A percentile compares a stretch with the other conserved stretches of the same genome.
These are phyloP conservation scores for Orbilia javanica DNA, from an alignment of 2,329 filamentous ascomycete species.

Conservation along the genomic window DNA sequence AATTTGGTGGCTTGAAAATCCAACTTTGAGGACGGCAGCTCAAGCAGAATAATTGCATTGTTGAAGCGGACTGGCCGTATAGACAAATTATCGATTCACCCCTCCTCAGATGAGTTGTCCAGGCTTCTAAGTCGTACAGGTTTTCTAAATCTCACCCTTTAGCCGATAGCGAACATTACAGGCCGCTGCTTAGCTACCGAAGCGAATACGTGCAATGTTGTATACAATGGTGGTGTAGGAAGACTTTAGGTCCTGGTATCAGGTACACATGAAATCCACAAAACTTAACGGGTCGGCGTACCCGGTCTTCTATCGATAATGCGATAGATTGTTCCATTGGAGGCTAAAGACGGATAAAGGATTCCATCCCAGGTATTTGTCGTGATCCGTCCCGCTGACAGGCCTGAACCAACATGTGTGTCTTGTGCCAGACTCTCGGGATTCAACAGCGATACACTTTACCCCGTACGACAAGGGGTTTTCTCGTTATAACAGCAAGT, in stretches of 20 bases:
- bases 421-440: slow-evolving; percentile 33
- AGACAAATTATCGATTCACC: neutral
- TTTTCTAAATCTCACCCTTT: neutral
- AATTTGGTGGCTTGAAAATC: neutral
- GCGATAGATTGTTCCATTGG: neutral
- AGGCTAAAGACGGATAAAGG: slow-evolving; percentile 21
- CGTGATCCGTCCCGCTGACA: slow-evolving; percentile 37
- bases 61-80: neutral
- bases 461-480: slow-evolving; percentile 1
- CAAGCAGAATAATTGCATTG: neutral
- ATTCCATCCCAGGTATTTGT: neutral
- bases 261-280: neutral
- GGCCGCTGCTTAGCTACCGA: neutral
- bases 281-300: slow-evolving; percentile 4
- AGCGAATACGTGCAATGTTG: neutral
- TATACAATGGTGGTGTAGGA: neutral
- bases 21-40: too few species aligned
- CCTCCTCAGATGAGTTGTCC: slow-evolving; percentile 3
- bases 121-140: slow-evolving; percentile 2
- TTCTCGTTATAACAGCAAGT: neutral
- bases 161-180: slow-evolving; percentile 4
- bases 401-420: slow-evolving; percentile 16
- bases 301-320: slow-evolving; percentile 12
- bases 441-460: slow-evolving; percentile 1
- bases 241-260: slow-evolving; percentile 1